These are phyloP conservation scores for Lepidopterella palustris DNA, from an alignment of 495 filamentous ascomycete species.

Conservation along the genomic window DNA sequence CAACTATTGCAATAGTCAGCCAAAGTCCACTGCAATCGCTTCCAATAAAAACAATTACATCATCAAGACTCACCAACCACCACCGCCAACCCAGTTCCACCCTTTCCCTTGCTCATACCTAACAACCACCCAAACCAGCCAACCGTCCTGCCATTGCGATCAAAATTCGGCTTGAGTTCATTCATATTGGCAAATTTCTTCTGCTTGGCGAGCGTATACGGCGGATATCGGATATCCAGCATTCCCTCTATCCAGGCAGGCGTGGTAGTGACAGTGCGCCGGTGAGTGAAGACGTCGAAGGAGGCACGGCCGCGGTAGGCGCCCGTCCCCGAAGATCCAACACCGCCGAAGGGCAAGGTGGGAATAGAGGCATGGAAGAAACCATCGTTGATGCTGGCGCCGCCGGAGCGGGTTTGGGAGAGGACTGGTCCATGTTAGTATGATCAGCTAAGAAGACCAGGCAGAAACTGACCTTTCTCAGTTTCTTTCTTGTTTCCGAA, in stretches of 20 bases:
- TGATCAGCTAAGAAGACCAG: conserved; percentile 35
- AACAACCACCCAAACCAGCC: conserved; percentile 23
- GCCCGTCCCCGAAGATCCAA: conserved; percentile 79
- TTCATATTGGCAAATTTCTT: conserved; percentile 52
- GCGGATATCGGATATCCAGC: conserved; percentile 73
- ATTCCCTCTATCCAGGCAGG: conserved; percentile 75
- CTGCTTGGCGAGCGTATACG: conserved; percentile 57
- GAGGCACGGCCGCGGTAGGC: conserved; percentile 75
- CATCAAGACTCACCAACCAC: conserved; percentile 22
- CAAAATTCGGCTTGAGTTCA: conserved; percentile 66
- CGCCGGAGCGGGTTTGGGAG: conserved; percentile 36
- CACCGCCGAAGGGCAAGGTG: conserved; percentile 80
- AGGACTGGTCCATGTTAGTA: conserved; percentile 47
- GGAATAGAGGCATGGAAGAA: conserved; percentile 72
- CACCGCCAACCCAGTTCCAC: conserved; percentile 16
- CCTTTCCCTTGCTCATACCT: conserved; percentile 14
- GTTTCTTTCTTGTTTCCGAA: conserved; percentile 77
- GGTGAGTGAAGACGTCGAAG: conserved; percentile 79
- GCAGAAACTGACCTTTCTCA: conserved; percentile 47
- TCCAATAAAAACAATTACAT: neutral
- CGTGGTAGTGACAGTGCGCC: conserved; percentile 65
- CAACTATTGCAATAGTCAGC: conserved; percentile 18
- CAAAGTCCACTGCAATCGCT: neutral
- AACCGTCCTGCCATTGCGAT: conserved; percentile 58
- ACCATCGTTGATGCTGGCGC: conserved; percentile 42